Base-by-base conservation (phyloP, 768 basidiomycete species). In the Leccinum variicolor region DNA sequence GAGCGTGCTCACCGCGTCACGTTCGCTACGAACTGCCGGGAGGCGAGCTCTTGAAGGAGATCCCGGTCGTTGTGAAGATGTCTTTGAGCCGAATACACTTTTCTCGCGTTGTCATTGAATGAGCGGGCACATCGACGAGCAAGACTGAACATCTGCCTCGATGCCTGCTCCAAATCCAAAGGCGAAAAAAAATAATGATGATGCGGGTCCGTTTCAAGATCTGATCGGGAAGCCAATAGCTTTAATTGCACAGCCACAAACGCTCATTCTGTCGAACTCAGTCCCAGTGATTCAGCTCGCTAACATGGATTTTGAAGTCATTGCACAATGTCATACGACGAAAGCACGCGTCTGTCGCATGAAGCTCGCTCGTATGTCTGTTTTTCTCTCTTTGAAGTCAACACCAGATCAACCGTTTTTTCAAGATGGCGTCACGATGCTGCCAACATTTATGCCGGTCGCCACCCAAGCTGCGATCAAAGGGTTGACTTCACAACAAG, bases 361-460 rank as follows among this genome's bases (percentile, higher is more conserved):
- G 90, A 86, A 79, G 26, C 80, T 95, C 47, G 78, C 88, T 54
- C 92, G 92, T 89, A 69, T 69, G 87, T 60, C 17, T 15, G 1
- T 2, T 50, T 41, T 46, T 57, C 13, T 55, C 31, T 58, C 56
- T 54, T 60, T 4, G 34, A 50, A 49, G n/a, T 43, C 33, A 23
- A 51, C 50, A 19, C 17, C 23, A 51, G 51, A 60, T 54, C 46
- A 52, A 43, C 47, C 51, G 3, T 19, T 31, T 47, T 19, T 19
- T 62, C 23, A 59, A 92, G 90, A 93, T 75, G 91, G 90, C 9
- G 75, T 81, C 39, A 94, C 92, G 2, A 84, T 88, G 79, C 76
- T 94, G 19, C 92, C 92, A 2, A 92, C 92, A 0, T 95, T 95
- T 65, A 95, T 94, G 93, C 93, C 92, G 3, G 92, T 94, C 9